Conservation (phyloP, 805 yeast genomes). For the Teunomyces lycoperdinae region DNA sequence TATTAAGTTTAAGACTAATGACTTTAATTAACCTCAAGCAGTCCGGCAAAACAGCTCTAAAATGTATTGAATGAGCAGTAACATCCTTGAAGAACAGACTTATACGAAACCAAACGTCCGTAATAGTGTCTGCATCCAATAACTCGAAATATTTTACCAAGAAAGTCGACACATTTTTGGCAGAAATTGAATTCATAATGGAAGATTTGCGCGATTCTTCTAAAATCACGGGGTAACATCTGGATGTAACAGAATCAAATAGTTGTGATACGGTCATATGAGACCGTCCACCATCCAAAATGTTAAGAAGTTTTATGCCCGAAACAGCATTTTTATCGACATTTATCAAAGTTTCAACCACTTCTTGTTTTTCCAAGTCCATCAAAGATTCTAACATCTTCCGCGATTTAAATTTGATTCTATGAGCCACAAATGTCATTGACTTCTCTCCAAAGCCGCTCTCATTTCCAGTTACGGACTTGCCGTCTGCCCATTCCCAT, state of each 20-base stretch:
- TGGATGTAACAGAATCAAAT: constrained; percentile 50
- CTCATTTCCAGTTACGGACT: constrained; percentile 11
- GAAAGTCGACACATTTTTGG: constrained; percentile 47
- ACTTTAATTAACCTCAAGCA: constrained; percentile 51
- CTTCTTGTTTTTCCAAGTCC: constrained; percentile 68
- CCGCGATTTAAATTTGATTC: constrained; percentile 65
- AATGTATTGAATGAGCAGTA: constrained; percentile 43
- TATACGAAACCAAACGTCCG: constrained; percentile 70
- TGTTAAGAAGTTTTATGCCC: constrained; percentile 61
- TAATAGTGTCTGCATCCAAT: constrained; percentile 71
- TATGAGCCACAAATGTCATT: constrained; percentile 46
- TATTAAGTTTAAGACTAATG: constrained; percentile 55
- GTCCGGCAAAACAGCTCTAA: constrained; percentile 49
- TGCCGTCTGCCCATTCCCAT: constrained; percentile 68
- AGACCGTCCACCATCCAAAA: constrained; percentile 81
- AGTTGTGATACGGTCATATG: constrained; percentile 69
- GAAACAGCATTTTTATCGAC: constrained; percentile 21
- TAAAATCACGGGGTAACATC: constrained; percentile 37
- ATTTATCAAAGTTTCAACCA: constrained; percentile 60
- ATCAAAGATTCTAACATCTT: constrained; percentile 62
- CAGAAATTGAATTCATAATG: constrained; percentile 45
- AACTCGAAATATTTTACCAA: constrained; percentile 60
- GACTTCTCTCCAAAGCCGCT: constrained; percentile 21
- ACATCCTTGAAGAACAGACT: constrained; percentile 61
- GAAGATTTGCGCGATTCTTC: constrained; percentile 42